Conservation (phyloP, 2,329 filamentous ascomycete species). For the Fusarium duplospermum region DNA sequence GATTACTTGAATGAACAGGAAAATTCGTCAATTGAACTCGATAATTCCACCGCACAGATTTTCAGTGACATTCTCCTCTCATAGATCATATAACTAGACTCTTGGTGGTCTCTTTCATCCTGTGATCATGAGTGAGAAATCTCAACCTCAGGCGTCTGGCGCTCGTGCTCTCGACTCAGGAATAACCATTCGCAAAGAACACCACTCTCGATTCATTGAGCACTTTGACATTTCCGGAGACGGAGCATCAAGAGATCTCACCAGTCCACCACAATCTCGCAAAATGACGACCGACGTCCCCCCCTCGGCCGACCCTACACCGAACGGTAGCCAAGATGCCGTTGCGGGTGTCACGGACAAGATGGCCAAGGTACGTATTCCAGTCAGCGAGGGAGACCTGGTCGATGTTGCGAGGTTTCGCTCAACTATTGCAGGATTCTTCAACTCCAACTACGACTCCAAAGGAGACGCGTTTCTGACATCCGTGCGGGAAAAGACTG, state of each 20-base stretch:
- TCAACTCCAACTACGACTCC: neutral
- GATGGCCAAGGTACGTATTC: neutral
- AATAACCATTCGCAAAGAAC: neutral
- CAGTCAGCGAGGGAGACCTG: neutral
- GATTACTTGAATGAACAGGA: neutral
- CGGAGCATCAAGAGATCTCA: neutral
- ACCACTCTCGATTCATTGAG: neutral
- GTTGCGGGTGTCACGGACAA: neutral
- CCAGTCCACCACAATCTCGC: neutral
- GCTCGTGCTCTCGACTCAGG: neutral
- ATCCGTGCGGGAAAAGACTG: neutral
- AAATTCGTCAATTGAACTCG: neutral
- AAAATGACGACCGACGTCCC: neutral
- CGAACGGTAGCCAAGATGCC: neutral
- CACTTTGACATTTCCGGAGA: neutral
- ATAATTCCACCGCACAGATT: neutral
- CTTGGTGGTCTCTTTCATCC: neutral
- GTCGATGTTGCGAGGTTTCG: neutral
- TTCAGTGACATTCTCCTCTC: neutral
- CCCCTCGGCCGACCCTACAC: neutral
- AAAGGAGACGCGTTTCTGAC: constrained; percentile 1
- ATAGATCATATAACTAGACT: neutral
- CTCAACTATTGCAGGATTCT: constrained; percentile 14
- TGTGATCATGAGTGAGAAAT: neutral
- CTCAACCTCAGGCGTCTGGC: neutral